phyloP scores from a whole-genome alignment of 2,329 filamentous ascomycete species.

The Trichoderma sp. region DNA sequence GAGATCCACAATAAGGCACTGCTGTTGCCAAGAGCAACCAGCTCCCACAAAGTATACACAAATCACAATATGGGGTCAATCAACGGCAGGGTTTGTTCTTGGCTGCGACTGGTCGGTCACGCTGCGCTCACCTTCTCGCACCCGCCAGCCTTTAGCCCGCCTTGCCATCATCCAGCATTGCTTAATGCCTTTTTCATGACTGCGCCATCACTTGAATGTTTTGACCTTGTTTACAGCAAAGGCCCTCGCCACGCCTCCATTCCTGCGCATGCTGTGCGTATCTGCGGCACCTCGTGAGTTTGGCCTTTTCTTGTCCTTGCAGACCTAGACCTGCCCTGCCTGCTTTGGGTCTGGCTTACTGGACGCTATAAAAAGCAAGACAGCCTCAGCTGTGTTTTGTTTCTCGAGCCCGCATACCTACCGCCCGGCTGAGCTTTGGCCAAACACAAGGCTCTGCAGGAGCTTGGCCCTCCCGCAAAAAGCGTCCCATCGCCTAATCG shows the following conservation, averaged over 20 bases:
- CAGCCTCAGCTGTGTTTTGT: conserved; percentile 15
- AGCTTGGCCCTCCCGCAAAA: not conserved
- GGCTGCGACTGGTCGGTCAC: conserved; percentile 25
- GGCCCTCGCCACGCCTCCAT: not conserved
- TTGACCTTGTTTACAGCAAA: conserved; percentile 10
- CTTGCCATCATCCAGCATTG: conserved; percentile 36
- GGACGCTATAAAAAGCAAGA: conserved; percentile 1
- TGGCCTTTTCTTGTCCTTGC: not conserved
- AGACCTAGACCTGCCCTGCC: conserved; percentile 2
- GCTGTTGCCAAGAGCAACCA: conserved; percentile 29
- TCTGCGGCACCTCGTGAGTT: conserved; percentile 11
- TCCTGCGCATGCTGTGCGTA: conserved; percentile 17
- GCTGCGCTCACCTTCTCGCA: conserved; percentile 28
- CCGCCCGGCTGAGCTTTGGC: conserved; percentile 4
- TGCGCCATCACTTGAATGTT: not conserved
- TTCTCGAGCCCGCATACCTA: not conserved
- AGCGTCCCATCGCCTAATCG: conserved; percentile 18
- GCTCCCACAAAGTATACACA: conserved; percentile 29
- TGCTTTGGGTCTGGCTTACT: conserved; percentile 1
- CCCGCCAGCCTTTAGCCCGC: conserved; percentile 9
- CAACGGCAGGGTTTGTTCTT: conserved; percentile 15
- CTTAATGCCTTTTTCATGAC: conserved; percentile 34
- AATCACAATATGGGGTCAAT: conserved; percentile 26
- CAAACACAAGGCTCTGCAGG: not conserved
- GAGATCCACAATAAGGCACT: conserved; percentile 20